Evolutionary conservation across 2,329 filamentous ascomycete species (phyloP).

Genomic region (Fusarium udum): DNA sequence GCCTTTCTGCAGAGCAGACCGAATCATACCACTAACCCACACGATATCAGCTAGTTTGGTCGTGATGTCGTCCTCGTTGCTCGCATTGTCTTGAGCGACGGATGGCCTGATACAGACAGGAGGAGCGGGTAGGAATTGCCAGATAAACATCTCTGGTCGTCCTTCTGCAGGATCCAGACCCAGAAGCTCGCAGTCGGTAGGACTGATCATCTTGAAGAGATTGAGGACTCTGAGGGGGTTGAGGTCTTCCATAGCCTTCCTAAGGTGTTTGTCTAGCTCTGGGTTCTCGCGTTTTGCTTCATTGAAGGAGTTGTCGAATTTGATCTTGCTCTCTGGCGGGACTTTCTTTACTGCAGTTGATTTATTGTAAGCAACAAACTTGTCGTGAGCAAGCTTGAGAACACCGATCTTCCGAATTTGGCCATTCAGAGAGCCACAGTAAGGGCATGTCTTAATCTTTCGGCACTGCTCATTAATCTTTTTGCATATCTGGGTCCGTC

Average conservation of each 20-base stretch:
- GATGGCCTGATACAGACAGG: conserved; percentile 95
- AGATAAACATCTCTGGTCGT: conserved; percentile 95
- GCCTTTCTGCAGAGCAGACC: conserved; percentile 82
- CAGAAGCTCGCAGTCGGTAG: conserved; percentile 88
- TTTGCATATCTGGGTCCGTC: conserved; percentile 84
- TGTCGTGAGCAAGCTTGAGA: conserved; percentile 95
- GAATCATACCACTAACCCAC: conserved; percentile 88
- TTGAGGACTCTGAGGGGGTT: conserved; percentile 90
- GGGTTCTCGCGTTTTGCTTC: conserved; percentile 79
- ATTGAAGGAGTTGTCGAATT: conserved; percentile 86
- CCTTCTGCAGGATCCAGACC: conserved; percentile 88
- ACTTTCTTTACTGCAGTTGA: conserved; percentile 88
- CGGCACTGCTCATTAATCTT: conserved; percentile 88
- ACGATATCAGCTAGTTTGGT: conserved; percentile 98
- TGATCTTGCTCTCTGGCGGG: conserved; percentile 80
- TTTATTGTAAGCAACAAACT: conserved; percentile 86
- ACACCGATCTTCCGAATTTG: conserved; percentile 91
- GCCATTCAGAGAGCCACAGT: conserved; percentile 85
- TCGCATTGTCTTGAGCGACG: conserved; percentile 90
- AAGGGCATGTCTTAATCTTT: conserved; percentile 83
- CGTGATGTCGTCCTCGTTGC: conserved; percentile 95
- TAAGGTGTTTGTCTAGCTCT: conserved; percentile 89
- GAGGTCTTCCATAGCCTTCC: conserved; percentile 92
- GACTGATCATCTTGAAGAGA: conserved; percentile 87
- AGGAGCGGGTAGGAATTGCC: conserved; percentile 94